Evolutionary conservation across 169 alveolate genomes (phyloP).

Genomic region (Plasmodium gaboni): DNA sequence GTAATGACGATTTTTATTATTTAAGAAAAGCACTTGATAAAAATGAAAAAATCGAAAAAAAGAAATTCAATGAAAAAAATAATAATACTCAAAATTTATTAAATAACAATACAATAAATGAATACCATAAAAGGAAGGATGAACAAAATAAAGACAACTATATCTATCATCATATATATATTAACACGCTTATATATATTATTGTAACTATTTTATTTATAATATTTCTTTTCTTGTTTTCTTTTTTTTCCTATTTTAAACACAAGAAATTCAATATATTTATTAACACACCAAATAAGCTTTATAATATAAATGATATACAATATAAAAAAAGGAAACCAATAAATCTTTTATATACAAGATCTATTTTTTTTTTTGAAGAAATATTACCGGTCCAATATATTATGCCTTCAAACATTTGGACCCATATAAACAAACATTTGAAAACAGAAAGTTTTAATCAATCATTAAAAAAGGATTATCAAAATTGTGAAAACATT

Average conservation of each 20-base stretch:
- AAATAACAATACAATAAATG: too few relatives aligned
- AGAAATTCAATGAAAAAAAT: too few relatives aligned
- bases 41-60: too few relatives aligned
- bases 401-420: constrained; percentile 74
- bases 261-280: constrained; percentile 17
- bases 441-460: constrained; percentile 9
- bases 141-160: too few relatives aligned
- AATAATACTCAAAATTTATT: too few relatives aligned
- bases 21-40: too few relatives aligned
- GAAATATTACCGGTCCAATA: constrained; percentile 50
- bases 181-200: background rate
- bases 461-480: constrained; percentile 11
- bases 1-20: too few relatives aligned
- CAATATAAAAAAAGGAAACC: constrained; percentile 40
- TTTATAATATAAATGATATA: constrained; percentile 45
- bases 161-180: too few relatives aligned
- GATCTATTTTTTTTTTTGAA: constrained; percentile 56
- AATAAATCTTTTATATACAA: constrained; percentile 38
- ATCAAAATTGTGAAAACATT: constrained; percentile 13
- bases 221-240: constrained; percentile 12
- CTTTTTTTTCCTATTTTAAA: constrained; percentile 19
- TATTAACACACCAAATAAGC: constrained; percentile 31
- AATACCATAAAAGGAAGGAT: too few relatives aligned
- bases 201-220: background rate
- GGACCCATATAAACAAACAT: constrained; percentile 37